phyloP scores from a whole-genome alignment of 345 rosid species.

The Balakata baccata region DNA sequence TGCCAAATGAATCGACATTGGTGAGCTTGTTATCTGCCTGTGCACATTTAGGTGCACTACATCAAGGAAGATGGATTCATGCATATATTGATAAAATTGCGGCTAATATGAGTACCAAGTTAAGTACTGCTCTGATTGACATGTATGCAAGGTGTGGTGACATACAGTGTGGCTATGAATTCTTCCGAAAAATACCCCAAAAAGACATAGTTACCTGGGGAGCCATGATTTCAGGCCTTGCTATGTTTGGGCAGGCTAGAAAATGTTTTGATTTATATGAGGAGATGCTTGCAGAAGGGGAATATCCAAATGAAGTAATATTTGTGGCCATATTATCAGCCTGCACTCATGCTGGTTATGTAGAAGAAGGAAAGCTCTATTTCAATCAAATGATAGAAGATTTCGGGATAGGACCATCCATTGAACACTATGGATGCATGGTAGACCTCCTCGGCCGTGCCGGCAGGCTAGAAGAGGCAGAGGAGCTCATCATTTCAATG shows the following conservation, averaged over 20 bases:
- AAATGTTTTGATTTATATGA: conserved; percentile 18
- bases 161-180: conserved; percentile 12
- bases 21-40: conserved; percentile 27
- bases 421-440: conserved; percentile 25
- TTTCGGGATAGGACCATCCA: conserved; percentile 14
- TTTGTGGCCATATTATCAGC: conserved; percentile 19
- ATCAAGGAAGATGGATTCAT: conserved; percentile 32
- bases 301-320: conserved; percentile 19
- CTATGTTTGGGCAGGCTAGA: conserved; percentile 15
- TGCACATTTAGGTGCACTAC: conserved; percentile 17
- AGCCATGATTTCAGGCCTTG: conserved; percentile 22
- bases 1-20: conserved; percentile 26
- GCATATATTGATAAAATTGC: conserved; percentile 13
- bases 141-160: conserved; percentile 26
- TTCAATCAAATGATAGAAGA: conserved; percentile 16
- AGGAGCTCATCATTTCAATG: conserved; percentile 13
- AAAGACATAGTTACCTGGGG: conserved; percentile 27
- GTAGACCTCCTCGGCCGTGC: conserved; percentile 15
- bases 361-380: conserved; percentile 17
- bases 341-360: conserved; percentile 21
- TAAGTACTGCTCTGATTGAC: conserved; percentile 19
- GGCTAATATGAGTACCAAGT: conserved; percentile 11
- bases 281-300: conserved; percentile 22
- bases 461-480: conserved; percentile 9
- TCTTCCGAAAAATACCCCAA: conserved; percentile 12